A percentile compares a stretch with the other conserved stretches of the same genome.
phyloP scores from a whole-genome alignment of 2,329 filamentous ascomycete genomes.

The Ascochyta clinopodiicola region DNA sequence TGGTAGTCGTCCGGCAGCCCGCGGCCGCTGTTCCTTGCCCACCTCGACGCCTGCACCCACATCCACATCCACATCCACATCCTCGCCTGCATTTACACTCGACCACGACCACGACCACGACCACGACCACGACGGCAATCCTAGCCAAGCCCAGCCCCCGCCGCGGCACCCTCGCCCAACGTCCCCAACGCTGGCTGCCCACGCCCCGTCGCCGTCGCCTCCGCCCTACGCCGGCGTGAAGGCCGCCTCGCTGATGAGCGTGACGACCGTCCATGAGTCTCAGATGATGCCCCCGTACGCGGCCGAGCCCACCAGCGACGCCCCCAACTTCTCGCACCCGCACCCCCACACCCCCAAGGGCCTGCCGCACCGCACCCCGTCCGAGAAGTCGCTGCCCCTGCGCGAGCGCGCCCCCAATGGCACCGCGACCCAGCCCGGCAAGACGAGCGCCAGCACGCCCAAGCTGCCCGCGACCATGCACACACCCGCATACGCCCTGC shows the following conservation, averaged over 20 bases:
- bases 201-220: constrained; percentile 34
- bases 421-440: constrained; percentile 7
- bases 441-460: constrained; percentile 43
- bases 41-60: not conserved
- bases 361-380: constrained; percentile 34
- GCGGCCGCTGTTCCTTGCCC: not conserved
- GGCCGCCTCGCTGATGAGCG: constrained; percentile 40
- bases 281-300: constrained; percentile 60
- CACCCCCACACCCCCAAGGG: constrained; percentile 45
- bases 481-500: constrained; percentile 35
- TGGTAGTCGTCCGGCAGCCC: not conserved
- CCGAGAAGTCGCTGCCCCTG: constrained; percentile 31
- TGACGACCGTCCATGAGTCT: constrained; percentile 42
- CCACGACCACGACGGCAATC: constrained; percentile 10
- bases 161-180: not conserved
- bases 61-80: too few species aligned
- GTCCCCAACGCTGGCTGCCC: constrained; percentile 34
- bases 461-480: constrained; percentile 31
- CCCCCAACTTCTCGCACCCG: constrained; percentile 19
- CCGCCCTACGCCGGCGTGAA: constrained; percentile 36
- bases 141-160: constrained; percentile 21
- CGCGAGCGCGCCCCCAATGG: constrained; percentile 38
- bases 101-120: too few species aligned
- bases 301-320: constrained; percentile 42
- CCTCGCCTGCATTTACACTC: too few species aligned